Conservation (phyloP, 257 asterid species). For the Oldenlandia corymbosa region DNA sequence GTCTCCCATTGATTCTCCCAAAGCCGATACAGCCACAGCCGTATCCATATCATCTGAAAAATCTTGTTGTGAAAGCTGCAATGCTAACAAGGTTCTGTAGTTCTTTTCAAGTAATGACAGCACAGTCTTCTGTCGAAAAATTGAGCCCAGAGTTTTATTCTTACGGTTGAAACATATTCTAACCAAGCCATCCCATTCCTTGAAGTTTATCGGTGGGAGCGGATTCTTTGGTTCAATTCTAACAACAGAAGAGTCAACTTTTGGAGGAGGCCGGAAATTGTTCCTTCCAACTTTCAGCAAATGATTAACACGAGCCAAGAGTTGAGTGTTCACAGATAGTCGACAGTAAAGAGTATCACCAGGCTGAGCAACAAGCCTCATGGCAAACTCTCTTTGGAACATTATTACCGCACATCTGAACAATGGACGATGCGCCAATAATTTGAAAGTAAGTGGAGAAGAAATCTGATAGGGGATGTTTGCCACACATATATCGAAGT, state of each 20-base stretch:
- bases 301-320: conserved; percentile 74
- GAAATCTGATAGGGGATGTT: conserved; percentile 96
- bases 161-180: conserved; percentile 88
- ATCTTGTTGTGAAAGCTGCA: conserved; percentile 48
- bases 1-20: conserved; percentile 70
- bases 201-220: conserved; percentile 68
- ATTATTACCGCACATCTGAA: conserved; percentile 92
- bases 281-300: conserved; percentile 84
- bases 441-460: conserved; percentile 86
- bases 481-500: conserved; percentile 93
- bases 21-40: conserved; percentile 53
- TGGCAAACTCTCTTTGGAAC: conserved; percentile 95
- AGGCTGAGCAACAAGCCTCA: conserved; percentile 95
- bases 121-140: conserved; percentile 67
- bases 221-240: conserved; percentile 90
- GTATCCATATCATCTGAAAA: conserved; percentile 42
- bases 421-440: conserved; percentile 76
- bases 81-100: conserved; percentile 71
- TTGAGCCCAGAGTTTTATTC: conserved; percentile 78
- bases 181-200: conserved; percentile 97
- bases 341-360: conserved; percentile 90
- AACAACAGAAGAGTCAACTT: conserved; percentile 91
- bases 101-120: conserved; percentile 78
- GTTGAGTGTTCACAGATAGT: conserved; percentile 88
- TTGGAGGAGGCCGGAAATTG: conserved; percentile 97